Conservation (phyloP, 2,329 filamentous ascomycete species). For the Penicillium sclerotigenum region DNA sequence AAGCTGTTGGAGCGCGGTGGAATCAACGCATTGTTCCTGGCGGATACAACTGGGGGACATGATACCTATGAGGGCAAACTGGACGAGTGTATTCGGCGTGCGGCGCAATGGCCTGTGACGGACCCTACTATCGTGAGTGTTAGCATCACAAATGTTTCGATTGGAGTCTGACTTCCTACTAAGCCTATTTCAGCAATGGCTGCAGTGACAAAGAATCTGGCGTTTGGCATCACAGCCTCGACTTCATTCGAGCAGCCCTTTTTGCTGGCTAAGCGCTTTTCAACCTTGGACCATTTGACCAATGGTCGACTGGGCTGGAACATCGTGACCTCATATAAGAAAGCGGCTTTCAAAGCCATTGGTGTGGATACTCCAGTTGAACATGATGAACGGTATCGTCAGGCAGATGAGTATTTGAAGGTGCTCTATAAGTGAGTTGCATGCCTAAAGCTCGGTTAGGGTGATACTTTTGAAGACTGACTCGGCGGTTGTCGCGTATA, state of each 20-base stretch:
- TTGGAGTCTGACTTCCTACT: background rate
- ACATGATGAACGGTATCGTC: slow-evolving; percentile 60
- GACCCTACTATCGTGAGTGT: slow-evolving; percentile 59
- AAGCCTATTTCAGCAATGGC: slow-evolving; percentile 65
- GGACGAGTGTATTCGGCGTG: slow-evolving; percentile 60
- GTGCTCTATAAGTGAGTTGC: slow-evolving; percentile 58
- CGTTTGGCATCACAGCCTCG: slow-evolving; percentile 61
- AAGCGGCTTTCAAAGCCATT: slow-evolving; percentile 61
- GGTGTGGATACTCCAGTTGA: slow-evolving; percentile 57
- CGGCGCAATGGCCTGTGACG: slow-evolving; percentile 63
- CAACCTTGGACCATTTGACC: slow-evolving; percentile 61
- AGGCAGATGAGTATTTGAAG: slow-evolving; percentile 61
- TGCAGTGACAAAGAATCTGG: slow-evolving; percentile 62
- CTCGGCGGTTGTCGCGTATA: slow-evolving; percentile 17
- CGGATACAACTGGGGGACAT: slow-evolving; percentile 63
- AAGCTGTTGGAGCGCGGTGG: slow-evolving; percentile 60
- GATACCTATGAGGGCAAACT: slow-evolving; percentile 60
- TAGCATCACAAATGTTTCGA: background rate
- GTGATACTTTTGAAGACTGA: background rate
- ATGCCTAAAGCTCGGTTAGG: background rate
- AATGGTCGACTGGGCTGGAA: slow-evolving; percentile 63
- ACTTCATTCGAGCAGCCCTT: slow-evolving; percentile 64
- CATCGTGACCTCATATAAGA: slow-evolving; percentile 63
- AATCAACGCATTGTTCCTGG: slow-evolving; percentile 64
- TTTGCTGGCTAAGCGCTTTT: slow-evolving; percentile 60